Evolutionary conservation across 2,329 filamentous ascomycete genomes (phyloP).

Genomic region (Lasiodiplodia sp.): DNA sequence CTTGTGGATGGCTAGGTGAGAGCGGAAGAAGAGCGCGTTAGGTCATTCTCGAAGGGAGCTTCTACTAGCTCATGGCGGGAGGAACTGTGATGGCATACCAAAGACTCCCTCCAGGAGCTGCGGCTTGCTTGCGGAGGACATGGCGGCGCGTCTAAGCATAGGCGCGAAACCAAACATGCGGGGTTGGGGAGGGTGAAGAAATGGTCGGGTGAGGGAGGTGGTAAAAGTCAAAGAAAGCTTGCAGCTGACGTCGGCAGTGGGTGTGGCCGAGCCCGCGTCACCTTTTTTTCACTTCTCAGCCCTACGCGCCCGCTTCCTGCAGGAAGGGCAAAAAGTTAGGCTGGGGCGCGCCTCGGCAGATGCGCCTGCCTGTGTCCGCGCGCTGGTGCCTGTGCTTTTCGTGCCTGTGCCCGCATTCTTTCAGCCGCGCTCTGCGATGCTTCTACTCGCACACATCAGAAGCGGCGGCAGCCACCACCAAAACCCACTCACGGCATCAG

Average conservation of each 20-base stretch:
- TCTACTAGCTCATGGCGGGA: conserved; percentile 12
- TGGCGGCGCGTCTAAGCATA: conserved; percentile 5
- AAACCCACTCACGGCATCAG: not conserved
- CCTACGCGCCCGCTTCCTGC: conserved; percentile 1
- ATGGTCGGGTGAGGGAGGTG: conserved; percentile 1
- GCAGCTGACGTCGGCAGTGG: conserved; percentile 18
- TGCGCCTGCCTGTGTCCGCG: not conserved
- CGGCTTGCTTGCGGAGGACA: conserved; percentile 12
- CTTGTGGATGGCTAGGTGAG: conserved; percentile 82
- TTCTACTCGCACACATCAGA: not conserved
- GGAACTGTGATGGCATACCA: conserved; percentile 13
- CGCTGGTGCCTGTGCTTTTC: conserved; percentile 7
- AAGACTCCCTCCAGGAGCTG: conserved; percentile 28
- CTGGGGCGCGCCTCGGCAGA: not conserved
- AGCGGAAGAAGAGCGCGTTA: not conserved
- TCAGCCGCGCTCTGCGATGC: conserved; percentile 1
- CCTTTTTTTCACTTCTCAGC: not conserved
- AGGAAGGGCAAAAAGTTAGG: not conserved
- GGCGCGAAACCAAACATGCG: conserved; percentile 12
- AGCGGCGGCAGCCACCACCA: not conserved
- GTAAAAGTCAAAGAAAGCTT: not conserved
- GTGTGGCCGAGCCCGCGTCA: conserved; percentile 11
- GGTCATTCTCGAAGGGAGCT: not conserved
- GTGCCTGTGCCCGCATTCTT: conserved; percentile 13
- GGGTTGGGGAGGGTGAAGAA: not conserved